These are phyloP conservation scores for Eremochloa ophiuroides DNA, from an alignment of 176 grass and related monocot species.

Conservation along the genomic window DNA sequence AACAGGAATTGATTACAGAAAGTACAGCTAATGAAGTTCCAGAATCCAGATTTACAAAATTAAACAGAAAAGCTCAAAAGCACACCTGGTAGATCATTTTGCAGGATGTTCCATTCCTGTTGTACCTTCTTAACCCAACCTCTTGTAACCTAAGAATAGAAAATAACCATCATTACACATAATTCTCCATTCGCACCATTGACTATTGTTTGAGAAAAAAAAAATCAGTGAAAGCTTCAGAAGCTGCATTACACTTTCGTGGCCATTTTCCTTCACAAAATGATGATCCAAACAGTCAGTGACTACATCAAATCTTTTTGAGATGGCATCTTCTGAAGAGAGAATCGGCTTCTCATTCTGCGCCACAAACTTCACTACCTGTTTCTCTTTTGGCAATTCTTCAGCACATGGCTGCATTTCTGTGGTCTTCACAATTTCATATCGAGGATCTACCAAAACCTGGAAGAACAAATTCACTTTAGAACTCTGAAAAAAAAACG, in stretches of 20 bases:
- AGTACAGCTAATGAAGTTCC: background rate
- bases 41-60: background rate
- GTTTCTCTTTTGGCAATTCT: conserved; percentile 38
- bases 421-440: conserved; percentile 50
- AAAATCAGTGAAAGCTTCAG: background rate
- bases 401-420: conserved; percentile 41
- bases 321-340: conserved; percentile 35
- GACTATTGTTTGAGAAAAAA: background rate
- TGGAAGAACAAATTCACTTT: conserved; percentile 37
- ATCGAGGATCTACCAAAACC: conserved; percentile 42
- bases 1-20: background rate
- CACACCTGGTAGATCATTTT: conserved; percentile 75
- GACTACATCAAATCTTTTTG: conserved; percentile 73
- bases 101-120: conserved; percentile 81
- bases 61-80: conserved; percentile 3
- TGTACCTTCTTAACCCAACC: conserved; percentile 86
- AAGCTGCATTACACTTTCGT: conserved; percentile 32
- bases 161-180: conserved; percentile 16
- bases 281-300: conserved; percentile 76
- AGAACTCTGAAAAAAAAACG: conserved; percentile 3
- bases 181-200: background rate
- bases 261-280: conserved; percentile 57
- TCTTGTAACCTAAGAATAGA: conserved; percentile 59
- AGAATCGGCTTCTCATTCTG: conserved; percentile 39
- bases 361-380: conserved; percentile 28